Base-by-base conservation (phyloP, 192 early-diverging fungal genomes). In the Phlyctochytrium arcticum region DNA sequence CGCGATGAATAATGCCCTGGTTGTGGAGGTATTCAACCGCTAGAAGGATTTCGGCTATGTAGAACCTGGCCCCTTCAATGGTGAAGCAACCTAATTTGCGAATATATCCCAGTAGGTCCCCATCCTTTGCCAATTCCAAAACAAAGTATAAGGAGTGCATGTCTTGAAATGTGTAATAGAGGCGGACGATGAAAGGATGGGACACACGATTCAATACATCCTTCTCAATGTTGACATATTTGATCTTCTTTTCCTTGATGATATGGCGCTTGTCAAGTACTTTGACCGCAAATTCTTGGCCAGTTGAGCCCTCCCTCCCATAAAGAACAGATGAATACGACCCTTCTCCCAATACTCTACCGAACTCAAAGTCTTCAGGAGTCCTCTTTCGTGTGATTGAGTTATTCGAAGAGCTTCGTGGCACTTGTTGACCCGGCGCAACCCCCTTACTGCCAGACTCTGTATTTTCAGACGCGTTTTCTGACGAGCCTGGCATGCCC, bases 101-200 rank as follows among this genome's bases (percentile, higher is more conserved):
- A 21, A 98, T 87, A 56, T 87, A 89, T 30, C 88, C 83, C 56
- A 97, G 73, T 44, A 99, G 72, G 70, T 99, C 97, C 37, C 97
- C 97, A 61, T 96, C 92, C 36, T 80, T 75, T 9, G 92, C 93
- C 56, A 90, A 63, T 72, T 98, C 94, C 10, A 99, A 75, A 17
- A 95, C 89, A 81, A 94, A 99, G 56, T 98, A 97, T 65, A 98
- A 79, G 57, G 88, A 92, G 42, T 87, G 75, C 36, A 79, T 69
- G 77, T 98, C 94, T 75, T 97, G 94, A 65, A 97, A 98, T 3
- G 97, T 96, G 68, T 93, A 98, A 71, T 91, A 95, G 8, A 99
- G 79, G 48, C 87, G 87, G 32, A 98, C 90, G 62, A 98, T 86
- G 61, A 91, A 90, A 51, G 92, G 92, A 71, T 99, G 95, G 33